A percentile compares a stretch with the other conserved stretches of the same genome.
These are phyloP conservation scores for Zygosaccharomyces bisporus DNA, from an alignment of 805 yeast species.

Conservation along the genomic window DNA sequence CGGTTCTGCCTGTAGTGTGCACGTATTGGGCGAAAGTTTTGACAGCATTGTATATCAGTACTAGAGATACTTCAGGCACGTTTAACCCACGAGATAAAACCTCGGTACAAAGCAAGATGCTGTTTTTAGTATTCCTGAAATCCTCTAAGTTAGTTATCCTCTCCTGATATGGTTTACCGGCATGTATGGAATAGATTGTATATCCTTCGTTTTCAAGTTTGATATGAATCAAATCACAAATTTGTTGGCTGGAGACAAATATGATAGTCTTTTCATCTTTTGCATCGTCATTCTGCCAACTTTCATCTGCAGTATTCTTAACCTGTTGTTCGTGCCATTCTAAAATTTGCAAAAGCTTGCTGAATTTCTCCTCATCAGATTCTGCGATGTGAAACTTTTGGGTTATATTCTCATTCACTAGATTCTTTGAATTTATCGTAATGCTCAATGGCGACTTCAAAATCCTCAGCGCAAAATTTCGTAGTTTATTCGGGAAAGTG, in stretches of 20 bases:
- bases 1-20: constrained; percentile 94
- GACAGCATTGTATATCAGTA: constrained; percentile 78
- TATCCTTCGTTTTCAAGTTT: constrained; percentile 46
- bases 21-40: constrained; percentile 92
- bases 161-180: constrained; percentile 86
- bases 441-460: constrained; percentile 67
- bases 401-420: constrained; percentile 74
- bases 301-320: background rate
- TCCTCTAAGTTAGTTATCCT: constrained; percentile 69
- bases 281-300: constrained; percentile 29
- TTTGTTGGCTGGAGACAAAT: constrained; percentile 85
- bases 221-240: constrained; percentile 68
- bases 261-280: constrained; percentile 56
- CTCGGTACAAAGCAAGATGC: constrained; percentile 81
- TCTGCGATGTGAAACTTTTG: constrained; percentile 65
- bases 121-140: constrained; percentile 58
- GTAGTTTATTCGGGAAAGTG: constrained; percentile 82
- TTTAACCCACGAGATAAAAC: constrained; percentile 94
- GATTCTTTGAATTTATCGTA: constrained; percentile 71
- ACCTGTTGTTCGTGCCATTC: constrained; percentile 35
- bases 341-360: constrained; percentile 51
- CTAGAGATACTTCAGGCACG: constrained; percentile 79
- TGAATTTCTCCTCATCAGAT: constrained; percentile 53
- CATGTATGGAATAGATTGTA: constrained; percentile 72
- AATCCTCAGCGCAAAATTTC: constrained; percentile 63